phyloP scores from a whole-genome alignment of 306 rosid species.

The Oxytropis ochrocephala region DNA sequence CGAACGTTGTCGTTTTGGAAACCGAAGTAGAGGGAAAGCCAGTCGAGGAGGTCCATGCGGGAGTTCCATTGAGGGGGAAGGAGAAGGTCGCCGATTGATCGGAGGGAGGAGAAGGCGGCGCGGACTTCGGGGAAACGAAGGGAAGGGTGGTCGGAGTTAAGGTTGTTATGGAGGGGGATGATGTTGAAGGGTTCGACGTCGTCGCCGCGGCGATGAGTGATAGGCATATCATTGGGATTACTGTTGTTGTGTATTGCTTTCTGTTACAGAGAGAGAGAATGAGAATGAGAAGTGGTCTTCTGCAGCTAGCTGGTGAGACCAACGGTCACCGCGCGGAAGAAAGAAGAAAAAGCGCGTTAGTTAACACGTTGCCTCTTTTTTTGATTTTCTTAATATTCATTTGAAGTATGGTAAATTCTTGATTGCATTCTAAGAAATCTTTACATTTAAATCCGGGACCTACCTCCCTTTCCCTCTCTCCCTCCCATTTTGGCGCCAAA shows the following conservation, averaged over 20 bases:
- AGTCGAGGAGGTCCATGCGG: conserved; percentile 78
- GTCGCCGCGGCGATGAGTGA: not conserved
- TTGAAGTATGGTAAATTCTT: no score
- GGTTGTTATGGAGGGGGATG: conserved; percentile 56
- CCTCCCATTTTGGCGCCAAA: no score
- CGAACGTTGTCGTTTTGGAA: conserved; percentile 78
- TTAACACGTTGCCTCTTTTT: not conserved
- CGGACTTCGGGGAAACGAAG: conserved; percentile 81
- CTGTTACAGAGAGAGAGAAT: not conserved
- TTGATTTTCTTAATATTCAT: no score
- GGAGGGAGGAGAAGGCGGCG: conserved; percentile 59
- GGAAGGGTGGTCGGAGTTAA: conserved; percentile 77
- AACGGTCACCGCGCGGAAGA: conserved; percentile 13
- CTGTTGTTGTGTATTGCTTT: not conserved
- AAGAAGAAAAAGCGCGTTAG: not conserved
- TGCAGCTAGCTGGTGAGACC: not conserved
- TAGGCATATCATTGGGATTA: conserved; percentile 14
- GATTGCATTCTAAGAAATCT: no score
- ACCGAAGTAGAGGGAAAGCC: conserved; percentile 79
- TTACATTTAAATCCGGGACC: no score
- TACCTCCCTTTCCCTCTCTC: no score
- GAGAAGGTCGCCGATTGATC: conserved; percentile 46
- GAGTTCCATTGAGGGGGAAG: conserved; percentile 68
- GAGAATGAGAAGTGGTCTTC: not conserved
- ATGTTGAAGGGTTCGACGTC: conserved; percentile 57